A percentile compares a stretch with the other conserved stretches of the same genome.
Conservation (phyloP, 1,139 yeast genomes). For the Sugiyamaella grinbergsii region DNA sequence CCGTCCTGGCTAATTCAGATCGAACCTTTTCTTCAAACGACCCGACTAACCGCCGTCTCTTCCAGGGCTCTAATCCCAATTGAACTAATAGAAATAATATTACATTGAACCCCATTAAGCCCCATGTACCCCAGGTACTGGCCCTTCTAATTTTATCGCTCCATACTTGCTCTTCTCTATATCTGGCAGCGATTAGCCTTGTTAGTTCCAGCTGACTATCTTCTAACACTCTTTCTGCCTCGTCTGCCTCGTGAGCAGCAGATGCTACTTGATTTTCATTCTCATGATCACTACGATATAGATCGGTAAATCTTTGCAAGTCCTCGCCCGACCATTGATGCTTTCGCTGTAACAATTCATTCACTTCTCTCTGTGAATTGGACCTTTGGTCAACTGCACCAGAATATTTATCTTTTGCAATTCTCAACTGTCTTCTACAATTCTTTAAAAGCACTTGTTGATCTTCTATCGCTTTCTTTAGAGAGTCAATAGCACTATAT, state of each 20-base stretch:
- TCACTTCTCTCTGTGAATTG: conserved; percentile 79
- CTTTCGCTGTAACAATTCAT: conserved; percentile 83
- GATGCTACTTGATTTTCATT: conserved; percentile 64
- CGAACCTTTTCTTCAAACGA: conserved; percentile 69
- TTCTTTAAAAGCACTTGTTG: conserved; percentile 51
- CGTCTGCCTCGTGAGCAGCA: conserved; percentile 54
- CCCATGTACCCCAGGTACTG: conserved; percentile 96
- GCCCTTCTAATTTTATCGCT: conserved; percentile 92
- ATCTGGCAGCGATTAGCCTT: conserved; percentile 78
- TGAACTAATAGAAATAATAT: conserved; percentile 78
- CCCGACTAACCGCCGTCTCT: conserved; percentile 72
- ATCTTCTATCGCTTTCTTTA: conserved; percentile 61
- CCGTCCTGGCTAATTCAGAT: conserved; percentile 12
- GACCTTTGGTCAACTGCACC: conserved; percentile 68
- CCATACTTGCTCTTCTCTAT: conserved; percentile 98
- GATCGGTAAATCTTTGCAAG: conserved; percentile 76
- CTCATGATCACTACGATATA: conserved; percentile 79
- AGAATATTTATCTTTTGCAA: conserved; percentile 57
- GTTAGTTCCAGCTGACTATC: conserved; percentile 69
- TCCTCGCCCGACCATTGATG: conserved; percentile 78
- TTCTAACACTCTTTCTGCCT: conserved; percentile 68
- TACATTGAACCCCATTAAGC: conserved; percentile 85
- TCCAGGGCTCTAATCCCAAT: conserved; percentile 92
- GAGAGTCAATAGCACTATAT: conserved; percentile 73
- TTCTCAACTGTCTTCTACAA: conserved; percentile 53